Conservation (phyloP, 1,284 basidiomycete genomes). For the Ceratorhiza oryzae-sativae region DNA sequence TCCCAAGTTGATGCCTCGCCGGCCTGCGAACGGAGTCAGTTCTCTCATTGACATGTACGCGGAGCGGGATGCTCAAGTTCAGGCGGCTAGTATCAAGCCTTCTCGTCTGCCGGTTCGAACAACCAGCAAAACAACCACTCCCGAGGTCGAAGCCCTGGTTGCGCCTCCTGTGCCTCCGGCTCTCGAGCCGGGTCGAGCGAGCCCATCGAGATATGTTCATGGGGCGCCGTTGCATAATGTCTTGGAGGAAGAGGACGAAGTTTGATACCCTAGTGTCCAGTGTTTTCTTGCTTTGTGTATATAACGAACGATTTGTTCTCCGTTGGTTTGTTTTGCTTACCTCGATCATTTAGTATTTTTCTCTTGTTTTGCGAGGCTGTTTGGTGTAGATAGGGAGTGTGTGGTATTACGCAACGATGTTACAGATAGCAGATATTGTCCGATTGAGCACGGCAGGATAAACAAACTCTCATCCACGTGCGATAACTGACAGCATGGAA, state of each 20-base stretch:
- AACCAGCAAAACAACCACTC: conserved; percentile 3
- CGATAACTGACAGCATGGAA: neutral
- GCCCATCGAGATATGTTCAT: conserved; percentile 80
- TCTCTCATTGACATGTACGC: conserved; percentile 82
- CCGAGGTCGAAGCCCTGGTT: conserved; percentile 9
- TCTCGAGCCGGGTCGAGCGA: conserved; percentile 49
- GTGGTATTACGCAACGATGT: conserved; percentile 12
- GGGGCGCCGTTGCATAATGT: conserved; percentile 88
- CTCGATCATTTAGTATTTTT: neutral
- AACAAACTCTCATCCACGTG: neutral
- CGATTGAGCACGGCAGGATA: neutral
- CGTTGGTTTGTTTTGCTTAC: neutral
- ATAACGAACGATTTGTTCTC: neutral
- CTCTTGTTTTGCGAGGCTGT: neutral
- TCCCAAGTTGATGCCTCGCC: conserved; percentile 26
- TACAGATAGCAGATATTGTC: conserved; percentile 3
- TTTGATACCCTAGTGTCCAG: conserved; percentile 43
- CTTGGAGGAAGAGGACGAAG: conserved; percentile 73
- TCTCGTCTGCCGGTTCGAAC: conserved; percentile 47
- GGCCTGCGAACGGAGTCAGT: conserved; percentile 50
- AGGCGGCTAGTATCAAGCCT: conserved; percentile 30
- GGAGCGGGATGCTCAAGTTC: conserved; percentile 62
- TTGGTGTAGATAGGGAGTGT: neutral
- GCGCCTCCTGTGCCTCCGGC: conserved; percentile 27
- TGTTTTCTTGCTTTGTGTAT: neutral